These are phyloP conservation scores for Aspergillus ochraceus DNA, from an alignment of 2,329 filamentous ascomycete species.

Conservation along the genomic window DNA sequence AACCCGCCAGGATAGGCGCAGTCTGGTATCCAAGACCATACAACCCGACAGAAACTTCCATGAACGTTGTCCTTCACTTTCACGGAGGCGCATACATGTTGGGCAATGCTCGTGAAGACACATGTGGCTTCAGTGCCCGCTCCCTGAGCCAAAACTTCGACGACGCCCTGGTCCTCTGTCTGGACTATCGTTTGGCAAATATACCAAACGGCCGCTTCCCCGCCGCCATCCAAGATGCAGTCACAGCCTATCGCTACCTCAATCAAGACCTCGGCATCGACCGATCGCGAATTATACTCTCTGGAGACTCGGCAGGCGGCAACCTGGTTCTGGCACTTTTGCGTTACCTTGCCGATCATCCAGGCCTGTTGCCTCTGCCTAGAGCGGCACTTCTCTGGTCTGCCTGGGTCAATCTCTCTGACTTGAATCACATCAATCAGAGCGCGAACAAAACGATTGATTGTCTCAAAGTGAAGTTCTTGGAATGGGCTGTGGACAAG, in stretches of 20 bases:
- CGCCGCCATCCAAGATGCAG: background rate
- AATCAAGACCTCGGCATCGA: background rate
- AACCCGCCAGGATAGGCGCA: background rate
- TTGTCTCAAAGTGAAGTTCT: background rate
- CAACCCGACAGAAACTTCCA: background rate
- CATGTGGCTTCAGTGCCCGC: background rate
- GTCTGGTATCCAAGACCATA: background rate
- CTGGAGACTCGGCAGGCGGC: constrained; percentile 33
- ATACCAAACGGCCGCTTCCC: background rate
- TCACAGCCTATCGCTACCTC: background rate
- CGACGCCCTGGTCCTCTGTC: background rate
- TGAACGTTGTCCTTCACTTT: background rate
- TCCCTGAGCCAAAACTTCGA: background rate
- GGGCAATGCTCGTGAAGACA: background rate
- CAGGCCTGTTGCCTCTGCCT: background rate
- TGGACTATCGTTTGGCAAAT: background rate
- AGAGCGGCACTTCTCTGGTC: background rate
- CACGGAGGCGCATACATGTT: background rate
- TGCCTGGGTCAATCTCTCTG: background rate
- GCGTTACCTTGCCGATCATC: background rate
- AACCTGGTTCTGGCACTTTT: constrained; percentile 21
- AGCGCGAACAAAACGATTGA: background rate
- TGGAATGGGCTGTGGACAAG: background rate
- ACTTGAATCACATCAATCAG: background rate
- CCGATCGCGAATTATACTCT: background rate